Conservation (phyloP, 371 early-diverging fungal genomes). For the Circinella umbellata region DNA sequence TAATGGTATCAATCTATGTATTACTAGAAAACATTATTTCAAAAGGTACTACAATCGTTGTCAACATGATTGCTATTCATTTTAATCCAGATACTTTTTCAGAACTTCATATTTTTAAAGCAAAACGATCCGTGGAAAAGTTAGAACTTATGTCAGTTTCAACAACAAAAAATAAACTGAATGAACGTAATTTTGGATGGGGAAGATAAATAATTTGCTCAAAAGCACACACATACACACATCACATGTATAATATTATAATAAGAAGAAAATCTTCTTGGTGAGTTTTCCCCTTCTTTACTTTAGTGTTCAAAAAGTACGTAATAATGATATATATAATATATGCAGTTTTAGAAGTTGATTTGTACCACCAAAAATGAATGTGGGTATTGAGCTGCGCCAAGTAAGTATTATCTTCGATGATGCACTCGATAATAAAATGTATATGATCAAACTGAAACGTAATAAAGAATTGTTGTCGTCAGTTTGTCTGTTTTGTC, state of each 20-base stretch:
- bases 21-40: slow-evolving; percentile 38
- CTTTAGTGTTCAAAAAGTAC: too few relatives aligned
- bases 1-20: not conserved
- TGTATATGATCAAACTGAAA: too few relatives aligned
- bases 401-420: too few relatives aligned
- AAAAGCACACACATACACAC: not conserved
- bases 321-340: too few relatives aligned
- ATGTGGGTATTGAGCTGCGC: too few relatives aligned
- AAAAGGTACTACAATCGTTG: slow-evolving; percentile 30
- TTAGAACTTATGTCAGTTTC: slow-evolving; percentile 3
- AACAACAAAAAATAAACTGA: slow-evolving; percentile 6
- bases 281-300: too few relatives aligned
- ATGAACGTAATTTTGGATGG: slow-evolving; percentile 18
- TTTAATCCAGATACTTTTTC: slow-evolving; percentile 14
- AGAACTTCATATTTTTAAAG: slow-evolving; percentile 17
- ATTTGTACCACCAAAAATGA: too few relatives aligned
- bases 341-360: too few relatives aligned
- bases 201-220: slow-evolving; percentile 5
- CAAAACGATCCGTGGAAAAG: slow-evolving; percentile 25
- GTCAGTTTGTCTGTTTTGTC: too few relatives aligned
- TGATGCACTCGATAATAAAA: too few relatives aligned
- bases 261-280: too few relatives aligned
- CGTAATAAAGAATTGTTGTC: too few relatives aligned
- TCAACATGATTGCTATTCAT: slow-evolving; percentile 26
- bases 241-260: not conserved